Evolutionary conservation across 129 eudicot species (phyloP), one percentile per base, ranked within the genome.

Genomic region (Sambucus nigra): DNA sequence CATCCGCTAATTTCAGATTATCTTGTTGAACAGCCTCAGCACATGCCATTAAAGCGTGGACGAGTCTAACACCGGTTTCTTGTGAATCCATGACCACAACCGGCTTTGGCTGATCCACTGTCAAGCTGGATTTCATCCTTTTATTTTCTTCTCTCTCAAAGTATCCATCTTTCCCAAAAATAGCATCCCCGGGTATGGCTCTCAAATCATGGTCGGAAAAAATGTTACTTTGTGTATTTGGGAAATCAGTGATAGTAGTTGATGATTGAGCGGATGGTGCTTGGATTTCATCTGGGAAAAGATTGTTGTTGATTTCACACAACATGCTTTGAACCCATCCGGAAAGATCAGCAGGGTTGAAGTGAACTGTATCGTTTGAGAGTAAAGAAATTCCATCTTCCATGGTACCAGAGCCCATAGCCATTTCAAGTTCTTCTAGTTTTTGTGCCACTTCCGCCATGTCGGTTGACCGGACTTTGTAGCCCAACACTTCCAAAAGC

Each of bases 11-110:
- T 66, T 74, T 49, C 15, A 88, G 19, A 16, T 80, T 73, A 59
- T 76, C 92, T 57, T 80, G 83, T 57, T 88, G 92, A 61, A 88
- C 83, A 0, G 84, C 58, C 50, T 84, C 92, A 0, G 97, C 97
- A 60, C 97, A 88, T 14, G 92, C 74, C 84, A 88, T 73, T 50
- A 88, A 55, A 28, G 75, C 78, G 63, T 88, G 94, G 19, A 88
- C 97, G 13, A 88, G 70, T 41, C 81, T 65, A 49, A 88, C 75
- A 11, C 91, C 76, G 28, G 60, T 61, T 57, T 88, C 88, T 51
- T 88, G 94, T 66, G 71, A 55, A 69, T 73, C 48, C 13, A 59
- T 44, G 27, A 52, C 52, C 28, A 66, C 70, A 9, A 35, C 75
- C 10, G 8, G 38, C 38, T 0, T 6, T 31, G 31, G 63, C 50